Percentiles rank a stretch among this genome's conserved stretches.
Evolutionary conservation across 2,329 filamentous ascomycete species (phyloP).

Genomic region (Aspergillus sp.): DNA sequence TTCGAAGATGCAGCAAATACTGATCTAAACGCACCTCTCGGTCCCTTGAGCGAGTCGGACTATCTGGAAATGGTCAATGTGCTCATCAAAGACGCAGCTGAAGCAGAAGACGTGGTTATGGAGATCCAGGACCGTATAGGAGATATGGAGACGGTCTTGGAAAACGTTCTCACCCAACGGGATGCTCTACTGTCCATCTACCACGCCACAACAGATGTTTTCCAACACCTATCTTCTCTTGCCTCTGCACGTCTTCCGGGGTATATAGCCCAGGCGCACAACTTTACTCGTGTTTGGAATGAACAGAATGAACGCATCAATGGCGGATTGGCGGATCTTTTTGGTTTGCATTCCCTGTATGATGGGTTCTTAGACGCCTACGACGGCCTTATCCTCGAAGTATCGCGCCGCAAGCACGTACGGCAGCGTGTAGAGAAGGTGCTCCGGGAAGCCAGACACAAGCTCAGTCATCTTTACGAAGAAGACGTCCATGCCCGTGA

Average conservation of each 20-base stretch:
- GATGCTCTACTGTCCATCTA: constrained; percentile 50
- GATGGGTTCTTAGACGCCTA: constrained; percentile 80
- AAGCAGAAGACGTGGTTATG: constrained; percentile 54
- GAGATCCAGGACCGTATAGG: constrained; percentile 66
- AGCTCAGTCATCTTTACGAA: constrained; percentile 65
- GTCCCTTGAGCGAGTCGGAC: constrained; percentile 67
- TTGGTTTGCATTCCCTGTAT: constrained; percentile 71
- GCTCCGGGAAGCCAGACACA: constrained; percentile 67
- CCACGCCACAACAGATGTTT: constrained; percentile 52
- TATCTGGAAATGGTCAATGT: constrained; percentile 76
- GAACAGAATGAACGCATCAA: constrained; percentile 64
- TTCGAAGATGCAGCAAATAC: constrained; percentile 17
- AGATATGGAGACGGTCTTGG: constrained; percentile 67
- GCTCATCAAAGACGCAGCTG: constrained; percentile 49
- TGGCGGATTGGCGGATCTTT: constrained; percentile 64
- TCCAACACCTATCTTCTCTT: constrained; percentile 59
- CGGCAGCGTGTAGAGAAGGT: constrained; percentile 67
- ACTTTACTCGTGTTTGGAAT: constrained; percentile 54
- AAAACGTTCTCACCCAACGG: constrained; percentile 56
- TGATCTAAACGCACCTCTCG: constrained; percentile 43
- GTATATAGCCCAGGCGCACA: constrained; percentile 41
- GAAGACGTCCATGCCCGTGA: constrained; percentile 67
- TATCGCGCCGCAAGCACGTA: constrained; percentile 62
- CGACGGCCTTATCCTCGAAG: constrained; percentile 73
- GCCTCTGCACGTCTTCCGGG: constrained; percentile 52